Conservation (phyloP, 2,329 filamentous ascomycete genomes). For the Penicillium polonicum region DNA sequence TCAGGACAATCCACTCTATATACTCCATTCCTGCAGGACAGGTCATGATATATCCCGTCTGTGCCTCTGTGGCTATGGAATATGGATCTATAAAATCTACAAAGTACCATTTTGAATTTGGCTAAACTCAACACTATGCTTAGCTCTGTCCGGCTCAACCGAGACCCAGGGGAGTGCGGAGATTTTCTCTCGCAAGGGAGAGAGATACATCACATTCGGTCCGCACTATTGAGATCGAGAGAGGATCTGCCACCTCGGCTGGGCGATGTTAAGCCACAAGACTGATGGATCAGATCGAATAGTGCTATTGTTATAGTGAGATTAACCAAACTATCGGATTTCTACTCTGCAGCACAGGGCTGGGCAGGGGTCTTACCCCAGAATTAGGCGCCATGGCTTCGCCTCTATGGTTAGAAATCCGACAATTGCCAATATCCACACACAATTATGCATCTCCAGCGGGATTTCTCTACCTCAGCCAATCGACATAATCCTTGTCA, state of each 20-base stretch:
- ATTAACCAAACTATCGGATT: constrained; percentile 13
- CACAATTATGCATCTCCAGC: background rate
- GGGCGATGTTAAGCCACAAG: background rate
- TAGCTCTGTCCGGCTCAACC: background rate
- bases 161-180: background rate
- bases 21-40: background rate
- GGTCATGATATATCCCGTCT: background rate
- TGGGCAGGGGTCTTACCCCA: constrained; percentile 2
- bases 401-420: background rate
- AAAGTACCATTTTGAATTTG: background rate
- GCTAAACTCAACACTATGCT: background rate
- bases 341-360: constrained; percentile 1
- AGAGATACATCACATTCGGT: constrained; percentile 22
- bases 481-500: constrained; percentile 1
- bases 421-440: constrained; percentile 4
- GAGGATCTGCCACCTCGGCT: constrained; percentile 7
- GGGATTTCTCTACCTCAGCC: constrained; percentile 1
- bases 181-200: constrained; percentile 1
- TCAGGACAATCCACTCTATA: background rate
- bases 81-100: constrained; percentile 3
- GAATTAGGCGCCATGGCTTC: constrained; percentile 1
- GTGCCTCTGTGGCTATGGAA: background rate
- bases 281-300: constrained; percentile 23
- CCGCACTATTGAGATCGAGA: constrained; percentile 12
- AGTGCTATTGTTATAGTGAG: constrained; percentile 19